Conservation (phyloP, 2,329 filamentous ascomycete species). For the Pyrenochaeta sp. region DNA sequence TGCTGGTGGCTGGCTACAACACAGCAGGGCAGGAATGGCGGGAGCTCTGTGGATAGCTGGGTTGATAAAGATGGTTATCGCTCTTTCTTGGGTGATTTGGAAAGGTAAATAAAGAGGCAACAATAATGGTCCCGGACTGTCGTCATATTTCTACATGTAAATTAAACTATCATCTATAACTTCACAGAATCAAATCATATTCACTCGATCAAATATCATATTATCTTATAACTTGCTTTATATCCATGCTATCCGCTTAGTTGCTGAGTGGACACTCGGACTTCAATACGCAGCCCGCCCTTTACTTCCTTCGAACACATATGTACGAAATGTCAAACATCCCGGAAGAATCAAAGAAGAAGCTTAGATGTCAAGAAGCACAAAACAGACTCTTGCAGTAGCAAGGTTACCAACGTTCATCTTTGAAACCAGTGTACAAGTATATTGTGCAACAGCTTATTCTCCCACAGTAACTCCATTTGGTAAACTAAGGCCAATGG, state of each 20-base stretch:
- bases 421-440: neutral
- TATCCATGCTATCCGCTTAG: neutral
- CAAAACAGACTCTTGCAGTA: neutral
- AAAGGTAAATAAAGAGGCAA: neutral
- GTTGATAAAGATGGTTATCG: neutral
- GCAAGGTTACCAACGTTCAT: neutral
- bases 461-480: neutral
- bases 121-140: neutral
- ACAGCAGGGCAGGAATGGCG: neutral
- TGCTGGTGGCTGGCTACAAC: neutral
- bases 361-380: neutral
- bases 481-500: neutral
- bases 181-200: too few species aligned
- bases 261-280: neutral
- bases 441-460: neutral
- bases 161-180: neutral
- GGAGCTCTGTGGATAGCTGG: neutral
- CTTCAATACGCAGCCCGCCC: neutral
- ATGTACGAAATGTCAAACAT: neutral
- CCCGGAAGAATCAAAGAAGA: neutral
- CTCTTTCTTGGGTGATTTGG: neutral
- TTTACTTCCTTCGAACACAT: neutral
- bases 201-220: neutral
- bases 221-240: neutral
- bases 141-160: neutral